Evolutionary conservation across 495 filamentous ascomycete species (phyloP).

Genomic region (Usnea hakonensis): DNA sequence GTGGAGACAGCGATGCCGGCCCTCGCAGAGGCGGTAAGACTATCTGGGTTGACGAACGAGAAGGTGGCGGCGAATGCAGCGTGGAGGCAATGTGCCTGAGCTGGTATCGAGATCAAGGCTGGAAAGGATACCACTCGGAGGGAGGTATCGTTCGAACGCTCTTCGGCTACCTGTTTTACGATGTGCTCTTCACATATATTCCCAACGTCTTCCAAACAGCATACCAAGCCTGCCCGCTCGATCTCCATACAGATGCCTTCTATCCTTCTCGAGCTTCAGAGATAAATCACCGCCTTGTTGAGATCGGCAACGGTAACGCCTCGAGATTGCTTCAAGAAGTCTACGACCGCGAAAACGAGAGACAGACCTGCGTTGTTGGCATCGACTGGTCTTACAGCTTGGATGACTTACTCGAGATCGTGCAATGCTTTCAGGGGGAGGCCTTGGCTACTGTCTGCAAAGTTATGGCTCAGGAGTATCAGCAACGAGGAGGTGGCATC

Average conservation of each 20-base stretch:
- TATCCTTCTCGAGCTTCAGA: slow-evolving; percentile 76
- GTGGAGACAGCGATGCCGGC: slow-evolving; percentile 29
- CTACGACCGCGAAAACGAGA: slow-evolving; percentile 55
- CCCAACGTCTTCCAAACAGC: slow-evolving; percentile 95
- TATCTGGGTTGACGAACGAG: slow-evolving; percentile 72
- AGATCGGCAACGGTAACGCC: slow-evolving; percentile 72
- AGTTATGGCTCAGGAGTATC: slow-evolving; percentile 92
- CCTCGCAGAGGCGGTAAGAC: slow-evolving; percentile 61
- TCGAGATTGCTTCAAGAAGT: slow-evolving; percentile 58
- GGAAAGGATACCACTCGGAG: slow-evolving; percentile 92
- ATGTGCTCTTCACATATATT: slow-evolving; percentile 86
- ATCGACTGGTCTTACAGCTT: slow-evolving; percentile 83
- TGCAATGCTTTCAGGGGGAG: slow-evolving; percentile 67
- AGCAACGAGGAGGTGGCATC: slow-evolving; percentile 75
- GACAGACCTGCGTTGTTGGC: slow-evolving; percentile 75
- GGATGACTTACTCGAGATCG: slow-evolving; percentile 75
- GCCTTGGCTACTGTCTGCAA: slow-evolving; percentile 79
- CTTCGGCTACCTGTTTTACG: slow-evolving; percentile 79
- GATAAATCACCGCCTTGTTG: slow-evolving; percentile 80
- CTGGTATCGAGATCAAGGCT: slow-evolving; percentile 72
- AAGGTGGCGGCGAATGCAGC: slow-evolving; percentile 60
- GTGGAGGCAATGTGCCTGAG: slow-evolving; percentile 92
- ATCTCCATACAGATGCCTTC: slow-evolving; percentile 90
- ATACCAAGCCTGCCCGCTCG: slow-evolving; percentile 88
- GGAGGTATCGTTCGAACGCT: slow-evolving; percentile 84